These are phyloP conservation scores for Asterochloris erici DNA, from an alignment of 139 green algal genomes.

Conservation along the genomic window DNA sequence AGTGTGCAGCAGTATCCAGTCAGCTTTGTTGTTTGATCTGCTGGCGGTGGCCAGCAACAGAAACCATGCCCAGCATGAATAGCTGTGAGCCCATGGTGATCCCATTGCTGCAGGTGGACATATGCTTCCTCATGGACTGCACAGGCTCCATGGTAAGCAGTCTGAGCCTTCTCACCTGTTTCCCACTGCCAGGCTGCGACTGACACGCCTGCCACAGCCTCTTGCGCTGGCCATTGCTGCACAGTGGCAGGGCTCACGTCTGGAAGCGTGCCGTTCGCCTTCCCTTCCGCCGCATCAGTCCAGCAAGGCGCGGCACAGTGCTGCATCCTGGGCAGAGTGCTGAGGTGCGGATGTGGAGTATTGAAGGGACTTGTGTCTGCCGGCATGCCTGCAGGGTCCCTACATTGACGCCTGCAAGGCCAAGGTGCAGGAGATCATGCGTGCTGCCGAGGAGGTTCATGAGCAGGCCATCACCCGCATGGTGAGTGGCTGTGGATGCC, in stretches of 20 bases:
- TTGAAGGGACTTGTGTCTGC: neutral
- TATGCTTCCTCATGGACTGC: constrained; percentile 20
- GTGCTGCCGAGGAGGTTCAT: neutral
- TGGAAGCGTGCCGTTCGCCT: neutral
- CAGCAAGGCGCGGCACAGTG: neutral
- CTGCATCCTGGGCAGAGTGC: neutral
- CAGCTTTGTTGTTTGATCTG: too few relatives aligned
- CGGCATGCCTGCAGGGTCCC: neutral
- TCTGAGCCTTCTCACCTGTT: neutral
- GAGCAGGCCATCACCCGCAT: constrained; percentile 17
- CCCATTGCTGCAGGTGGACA: neutral
- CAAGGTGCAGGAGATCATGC: constrained; percentile 23
- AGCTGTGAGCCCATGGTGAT: too few relatives aligned
- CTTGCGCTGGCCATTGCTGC: too few relatives aligned
- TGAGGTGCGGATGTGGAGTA: neutral
- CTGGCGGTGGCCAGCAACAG: too few relatives aligned
- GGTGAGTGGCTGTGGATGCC: neutral
- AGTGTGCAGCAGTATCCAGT: too few relatives aligned
- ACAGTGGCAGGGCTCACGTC: neutral
- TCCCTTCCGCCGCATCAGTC: neutral
- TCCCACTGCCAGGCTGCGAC: neutral
- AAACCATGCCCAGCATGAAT: too few relatives aligned
- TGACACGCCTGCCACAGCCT: neutral
- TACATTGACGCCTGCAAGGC: constrained; percentile 10
- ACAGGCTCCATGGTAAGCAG: constrained; percentile 25